Percentiles rank a stretch among this genome's conserved stretches.
phyloP scores from a whole-genome alignment of 2,329 filamentous ascomycete genomes.

The Paracamarosporium sp. region DNA sequence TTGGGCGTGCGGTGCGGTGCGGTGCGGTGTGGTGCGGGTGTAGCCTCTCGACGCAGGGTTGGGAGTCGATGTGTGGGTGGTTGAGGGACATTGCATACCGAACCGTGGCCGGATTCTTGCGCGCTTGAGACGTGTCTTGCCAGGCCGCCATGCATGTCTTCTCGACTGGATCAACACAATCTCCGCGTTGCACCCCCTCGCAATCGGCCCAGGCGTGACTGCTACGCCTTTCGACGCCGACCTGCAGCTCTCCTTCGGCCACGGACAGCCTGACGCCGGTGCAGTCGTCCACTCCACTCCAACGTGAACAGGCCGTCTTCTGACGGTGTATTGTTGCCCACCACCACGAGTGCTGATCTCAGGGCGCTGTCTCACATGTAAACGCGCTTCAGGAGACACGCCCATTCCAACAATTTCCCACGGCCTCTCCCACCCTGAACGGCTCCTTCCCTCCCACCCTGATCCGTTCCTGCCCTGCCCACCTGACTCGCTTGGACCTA shows the following conservation, averaged over 20 bases:
- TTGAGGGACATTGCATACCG: constrained; percentile 23
- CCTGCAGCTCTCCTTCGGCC: background rate
- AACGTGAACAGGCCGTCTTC: background rate
- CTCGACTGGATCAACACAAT: background rate
- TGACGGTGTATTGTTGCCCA: background rate
- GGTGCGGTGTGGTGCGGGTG: background rate
- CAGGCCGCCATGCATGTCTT: background rate
- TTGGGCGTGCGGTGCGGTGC: background rate
- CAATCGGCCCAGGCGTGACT: background rate
- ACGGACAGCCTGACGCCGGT: background rate
- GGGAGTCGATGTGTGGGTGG: background rate
- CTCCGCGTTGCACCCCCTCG: background rate
- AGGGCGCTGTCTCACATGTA: constrained; percentile 8
- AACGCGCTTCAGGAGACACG: constrained; percentile 15
- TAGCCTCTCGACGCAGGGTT: background rate
- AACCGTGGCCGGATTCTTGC: constrained; percentile 11
- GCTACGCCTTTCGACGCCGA: background rate
- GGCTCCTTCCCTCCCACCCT: background rate
- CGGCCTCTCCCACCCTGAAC: background rate
- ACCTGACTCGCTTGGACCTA: background rate
- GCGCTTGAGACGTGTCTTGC: constrained; percentile 15
- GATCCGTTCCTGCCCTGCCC: too few species aligned
- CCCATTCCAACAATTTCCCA: constrained; percentile 15
- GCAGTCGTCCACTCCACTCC: background rate
- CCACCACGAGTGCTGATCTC: background rate